Evolutionary conservation across 768 basidiomycete species (phyloP).

Genomic region (Trametes cinnabarina): DNA sequence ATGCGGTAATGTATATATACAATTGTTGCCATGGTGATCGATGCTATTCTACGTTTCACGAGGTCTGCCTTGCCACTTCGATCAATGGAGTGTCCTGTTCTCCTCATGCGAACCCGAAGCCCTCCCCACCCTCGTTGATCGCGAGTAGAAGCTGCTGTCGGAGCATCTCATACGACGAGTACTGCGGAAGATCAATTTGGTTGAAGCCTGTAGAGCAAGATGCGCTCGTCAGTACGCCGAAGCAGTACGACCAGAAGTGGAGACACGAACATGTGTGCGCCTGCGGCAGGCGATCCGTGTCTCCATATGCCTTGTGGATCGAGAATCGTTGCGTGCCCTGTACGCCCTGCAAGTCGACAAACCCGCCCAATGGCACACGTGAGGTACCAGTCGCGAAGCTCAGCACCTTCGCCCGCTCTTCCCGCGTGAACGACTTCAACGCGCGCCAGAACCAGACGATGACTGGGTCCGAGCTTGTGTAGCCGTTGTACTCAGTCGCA

Average conservation of each 20-base stretch:
- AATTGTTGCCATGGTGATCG: slow-evolving; percentile 1
- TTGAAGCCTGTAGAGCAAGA: slow-evolving; percentile 67
- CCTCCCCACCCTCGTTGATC: slow-evolving; percentile 94
- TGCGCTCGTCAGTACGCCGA: slow-evolving; percentile 9
- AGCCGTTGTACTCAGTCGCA: slow-evolving; percentile 89
- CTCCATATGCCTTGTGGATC: slow-evolving; percentile 91
- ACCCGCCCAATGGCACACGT: slow-evolving; percentile 91
- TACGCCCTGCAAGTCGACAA: slow-evolving; percentile 91
- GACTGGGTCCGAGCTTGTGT: slow-evolving; percentile 86
- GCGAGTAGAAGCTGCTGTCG: slow-evolving; percentile 86
- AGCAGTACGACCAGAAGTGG: not conserved
- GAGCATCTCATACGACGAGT: slow-evolving; percentile 95
- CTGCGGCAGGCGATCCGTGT: slow-evolving; percentile 79
- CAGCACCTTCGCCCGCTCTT: slow-evolving; percentile 93
- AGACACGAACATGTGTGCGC: slow-evolving; percentile 78
- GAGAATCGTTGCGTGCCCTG: slow-evolving; percentile 95
- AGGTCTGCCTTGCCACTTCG: slow-evolving; percentile 7
- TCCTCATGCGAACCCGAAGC: slow-evolving; percentile 77
- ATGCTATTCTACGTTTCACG: slow-evolving; percentile 17
- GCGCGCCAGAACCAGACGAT: slow-evolving; percentile 99
- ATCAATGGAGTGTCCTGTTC: not conserved
- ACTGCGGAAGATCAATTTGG: slow-evolving; percentile 92
- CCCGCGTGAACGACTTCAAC: slow-evolving; percentile 93
- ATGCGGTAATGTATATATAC: slow-evolving; percentile 21
- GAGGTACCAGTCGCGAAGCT: slow-evolving; percentile 96